Evolutionary conservation across 2,329 filamentous ascomycete genomes (phyloP).

Genomic region (Monilinia laxa): DNA sequence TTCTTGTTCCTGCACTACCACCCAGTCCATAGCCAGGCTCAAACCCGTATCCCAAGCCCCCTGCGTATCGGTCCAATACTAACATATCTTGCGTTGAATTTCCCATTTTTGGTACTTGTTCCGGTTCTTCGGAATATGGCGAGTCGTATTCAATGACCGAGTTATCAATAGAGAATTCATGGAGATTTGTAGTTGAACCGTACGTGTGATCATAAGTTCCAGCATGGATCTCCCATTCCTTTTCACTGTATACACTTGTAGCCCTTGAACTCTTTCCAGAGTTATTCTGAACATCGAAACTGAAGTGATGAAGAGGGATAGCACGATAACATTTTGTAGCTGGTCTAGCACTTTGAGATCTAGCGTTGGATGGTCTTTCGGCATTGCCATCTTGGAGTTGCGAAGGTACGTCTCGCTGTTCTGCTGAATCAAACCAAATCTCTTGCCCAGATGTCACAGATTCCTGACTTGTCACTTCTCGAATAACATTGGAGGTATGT

Average conservation of each 20-base stretch:
- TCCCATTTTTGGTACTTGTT: constrained; percentile 20
- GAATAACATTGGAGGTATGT: neutral
- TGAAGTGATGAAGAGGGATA: constrained; percentile 22
- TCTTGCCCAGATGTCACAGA: constrained; percentile 1
- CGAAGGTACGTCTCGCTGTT: neutral
- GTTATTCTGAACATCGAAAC: constrained; percentile 17
- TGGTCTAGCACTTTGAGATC: constrained; percentile 17
- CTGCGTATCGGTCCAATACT: constrained; percentile 33
- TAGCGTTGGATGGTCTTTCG: neutral
- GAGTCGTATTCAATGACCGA: constrained; percentile 25
- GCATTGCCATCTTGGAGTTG: neutral
- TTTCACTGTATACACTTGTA: constrained; percentile 18
- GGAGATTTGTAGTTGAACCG: constrained; percentile 24
- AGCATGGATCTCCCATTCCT: constrained; percentile 22
- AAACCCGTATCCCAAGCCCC: constrained; percentile 32
- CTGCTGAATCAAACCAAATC: constrained; percentile 5
- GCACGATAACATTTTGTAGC: constrained; percentile 19
- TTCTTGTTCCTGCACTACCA: constrained; percentile 29
- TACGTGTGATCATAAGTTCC: constrained; percentile 34
- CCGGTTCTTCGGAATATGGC: constrained; percentile 22
- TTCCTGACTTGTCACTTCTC: constrained; percentile 12
- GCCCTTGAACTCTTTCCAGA: constrained; percentile 7
- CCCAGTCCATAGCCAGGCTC: constrained; percentile 29
- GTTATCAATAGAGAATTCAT: neutral
- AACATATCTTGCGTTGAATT: constrained; percentile 33